These are phyloP conservation scores for Leptodermis oblonga DNA, from an alignment of 257 asterid species.

Conservation along the genomic window DNA sequence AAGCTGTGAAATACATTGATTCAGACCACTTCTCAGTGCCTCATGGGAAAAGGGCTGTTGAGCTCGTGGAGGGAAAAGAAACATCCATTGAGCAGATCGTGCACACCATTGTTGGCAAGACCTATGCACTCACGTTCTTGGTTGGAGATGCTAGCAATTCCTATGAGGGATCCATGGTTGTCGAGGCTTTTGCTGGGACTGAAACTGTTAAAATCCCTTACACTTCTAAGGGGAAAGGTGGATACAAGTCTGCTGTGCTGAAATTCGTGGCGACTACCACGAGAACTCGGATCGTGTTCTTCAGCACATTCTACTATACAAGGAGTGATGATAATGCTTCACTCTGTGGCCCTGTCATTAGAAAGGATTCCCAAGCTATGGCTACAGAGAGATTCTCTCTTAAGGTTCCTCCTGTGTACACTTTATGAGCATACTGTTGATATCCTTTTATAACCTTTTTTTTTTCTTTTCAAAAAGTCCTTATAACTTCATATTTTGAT, in stretches of 20 bases:
- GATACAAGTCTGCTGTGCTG: slow-evolving; percentile 70
- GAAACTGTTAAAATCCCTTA: slow-evolving; percentile 72
- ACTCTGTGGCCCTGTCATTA: slow-evolving; percentile 90
- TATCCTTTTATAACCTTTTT: too few species aligned
- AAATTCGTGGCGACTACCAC: slow-evolving; percentile 56
- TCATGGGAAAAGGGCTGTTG: slow-evolving; percentile 65
- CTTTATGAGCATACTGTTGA: too few species aligned
- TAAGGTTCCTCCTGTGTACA: too few species aligned
- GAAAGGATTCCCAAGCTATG: too few species aligned
- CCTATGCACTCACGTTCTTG: slow-evolving; percentile 61
- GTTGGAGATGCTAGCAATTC: slow-evolving; percentile 93
- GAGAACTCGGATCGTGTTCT: slow-evolving; percentile 76
- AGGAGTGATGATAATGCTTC: slow-evolving; percentile 84
- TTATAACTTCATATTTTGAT: too few species aligned
- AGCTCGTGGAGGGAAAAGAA: slow-evolving; percentile 90
- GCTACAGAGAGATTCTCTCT: too few species aligned
- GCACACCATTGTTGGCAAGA: slow-evolving; percentile 58
- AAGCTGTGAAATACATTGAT: slow-evolving; percentile 87
- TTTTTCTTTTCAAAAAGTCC: too few species aligned
- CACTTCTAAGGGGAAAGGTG: slow-evolving; percentile 86
- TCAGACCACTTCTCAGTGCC: slow-evolving; percentile 87
- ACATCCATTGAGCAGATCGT: slow-evolving; percentile 85
- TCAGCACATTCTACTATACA: slow-evolving; percentile 77
- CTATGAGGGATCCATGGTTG: slow-evolving; percentile 86
- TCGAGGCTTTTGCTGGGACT: slow-evolving; percentile 83